These are phyloP conservation scores for Fraxinus nigra DNA, from an alignment of 305 asterid genomes.

Conservation along the genomic window DNA sequence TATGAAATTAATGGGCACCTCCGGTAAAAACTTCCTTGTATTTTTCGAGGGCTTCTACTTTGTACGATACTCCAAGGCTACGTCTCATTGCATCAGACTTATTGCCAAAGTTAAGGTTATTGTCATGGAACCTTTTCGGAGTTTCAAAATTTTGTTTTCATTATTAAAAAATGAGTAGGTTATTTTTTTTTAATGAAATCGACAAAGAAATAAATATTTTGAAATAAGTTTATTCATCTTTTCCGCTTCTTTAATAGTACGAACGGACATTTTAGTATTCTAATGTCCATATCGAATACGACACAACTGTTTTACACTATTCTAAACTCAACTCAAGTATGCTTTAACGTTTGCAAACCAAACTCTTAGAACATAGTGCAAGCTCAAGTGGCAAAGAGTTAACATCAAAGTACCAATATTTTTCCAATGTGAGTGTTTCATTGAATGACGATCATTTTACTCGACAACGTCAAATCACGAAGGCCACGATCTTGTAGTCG, in stretches of 20 bases:
- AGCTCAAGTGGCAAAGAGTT: not conserved
- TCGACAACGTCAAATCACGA: not conserved
- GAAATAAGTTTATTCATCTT: not conserved
- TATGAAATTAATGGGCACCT: slow-evolving; percentile 15
- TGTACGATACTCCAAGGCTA: slow-evolving; percentile 11
- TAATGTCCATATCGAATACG: no score
- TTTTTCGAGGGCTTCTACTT: not conserved
- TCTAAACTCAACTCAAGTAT: not conserved
- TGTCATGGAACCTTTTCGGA: not conserved
- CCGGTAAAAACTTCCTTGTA: not conserved
- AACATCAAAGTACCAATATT: no score
- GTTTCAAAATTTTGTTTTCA: not conserved
- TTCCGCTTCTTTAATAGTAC: not conserved
- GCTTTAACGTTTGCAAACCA: not conserved
- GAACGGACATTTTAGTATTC: not conserved
- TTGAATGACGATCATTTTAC: not conserved
- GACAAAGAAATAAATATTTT: not conserved
- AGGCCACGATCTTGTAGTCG: not conserved
- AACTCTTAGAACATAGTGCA: not conserved
- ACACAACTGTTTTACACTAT: not conserved
- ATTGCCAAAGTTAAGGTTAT: not conserved
- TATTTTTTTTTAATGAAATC: not conserved
- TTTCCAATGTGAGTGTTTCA: not conserved
- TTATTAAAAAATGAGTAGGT: not conserved
- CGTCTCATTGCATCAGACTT: not conserved